Conservation (phyloP, 148 eudicot species). For the Camellia granthamiana region DNA sequence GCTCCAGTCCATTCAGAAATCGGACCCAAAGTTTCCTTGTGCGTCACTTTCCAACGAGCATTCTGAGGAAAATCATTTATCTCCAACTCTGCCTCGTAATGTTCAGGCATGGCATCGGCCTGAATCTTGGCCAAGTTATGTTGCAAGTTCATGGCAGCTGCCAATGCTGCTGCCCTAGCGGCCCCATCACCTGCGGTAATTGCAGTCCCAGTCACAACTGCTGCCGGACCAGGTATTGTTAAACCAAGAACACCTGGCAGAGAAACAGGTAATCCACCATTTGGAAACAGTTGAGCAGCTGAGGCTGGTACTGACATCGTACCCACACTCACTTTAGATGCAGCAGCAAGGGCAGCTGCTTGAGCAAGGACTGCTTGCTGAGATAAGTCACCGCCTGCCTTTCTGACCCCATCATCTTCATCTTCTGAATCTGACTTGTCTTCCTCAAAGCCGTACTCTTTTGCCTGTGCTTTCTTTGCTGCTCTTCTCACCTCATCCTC, state of each 20-base stretch:
- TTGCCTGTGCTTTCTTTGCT: slow-evolving; percentile 87
- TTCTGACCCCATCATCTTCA: slow-evolving; percentile 71
- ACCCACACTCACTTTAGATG: slow-evolving; percentile 30
- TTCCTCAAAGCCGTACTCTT: slow-evolving; percentile 75
- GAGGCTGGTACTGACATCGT: slow-evolving; percentile 21
- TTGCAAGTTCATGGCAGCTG: slow-evolving; percentile 66
- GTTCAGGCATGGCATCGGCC: slow-evolving; percentile 76
- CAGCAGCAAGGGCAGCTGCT: slow-evolving; percentile 42
- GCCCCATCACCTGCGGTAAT: slow-evolving; percentile 38
- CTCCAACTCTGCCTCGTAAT: slow-evolving; percentile 79
- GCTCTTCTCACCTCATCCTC: slow-evolving; percentile 85
- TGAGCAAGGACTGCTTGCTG: slow-evolving; percentile 46
- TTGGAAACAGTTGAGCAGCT: slow-evolving; percentile 31
- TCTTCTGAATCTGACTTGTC: slow-evolving; percentile 84
- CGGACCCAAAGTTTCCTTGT: slow-evolving; percentile 79
- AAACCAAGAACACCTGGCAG: slow-evolving; percentile 26
- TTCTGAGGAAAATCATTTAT: slow-evolving; percentile 87
- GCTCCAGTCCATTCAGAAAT: slow-evolving; percentile 86
- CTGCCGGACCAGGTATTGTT: slow-evolving; percentile 21
- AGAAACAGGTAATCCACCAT: slow-evolving; percentile 33
- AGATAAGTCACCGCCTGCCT: slow-evolving; percentile 46
- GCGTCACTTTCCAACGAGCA: slow-evolving; percentile 91
- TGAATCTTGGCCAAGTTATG: slow-evolving; percentile 69
- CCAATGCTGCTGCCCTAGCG: slow-evolving; percentile 54
- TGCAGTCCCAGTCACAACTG: slow-evolving; percentile 22